Evolutionary conservation across 2,329 filamentous ascomycete genomes (phyloP), one percentile per base, ranked within the genome.

Genomic region (Massarina eburnea): DNA sequence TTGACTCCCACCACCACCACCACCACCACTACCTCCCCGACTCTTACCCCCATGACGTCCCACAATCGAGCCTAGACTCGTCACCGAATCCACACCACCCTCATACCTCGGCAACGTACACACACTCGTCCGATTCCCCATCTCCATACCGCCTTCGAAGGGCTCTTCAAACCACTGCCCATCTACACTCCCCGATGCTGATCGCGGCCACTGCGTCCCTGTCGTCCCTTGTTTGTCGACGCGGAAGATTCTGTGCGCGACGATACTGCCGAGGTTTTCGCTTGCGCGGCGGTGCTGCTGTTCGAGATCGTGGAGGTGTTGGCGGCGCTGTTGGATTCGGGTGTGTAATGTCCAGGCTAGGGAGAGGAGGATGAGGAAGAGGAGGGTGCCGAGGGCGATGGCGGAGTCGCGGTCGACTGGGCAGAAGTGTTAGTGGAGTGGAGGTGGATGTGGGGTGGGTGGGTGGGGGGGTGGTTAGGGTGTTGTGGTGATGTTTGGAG

Each of bases 361-460:
- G 17, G 37, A 17, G 9, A 22, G 5, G n/a, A 46, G 24, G 22
- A 48, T 17, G 34, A 44, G 17, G 21, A 27, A 9, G 39, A 33
- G 26, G 12, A 56, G 40, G 20, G 41, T 18, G 21, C 45, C 49
- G 3, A 52, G 45, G n/a, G 47, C 51, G 33, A 55, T 49, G 29
- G 43, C 46, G 30, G 51, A 45, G 41, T 49, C 38, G 33, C 41
- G 41, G 33, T 56, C 43, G n/a, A 52, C 30, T 15, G 43, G 24
- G 12, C 36, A 29, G 37, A 42, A 39, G 4, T 24, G 27, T 24
- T 15, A 7, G 37, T 10, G 10, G 24, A 7, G 24, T 26, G 39
- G 22, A 7, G 33, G 8, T 33, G 34, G 15, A 8, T 29, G 12
- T 45, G 12, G 22, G 7, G 19, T 43, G n/a, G 36, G 12, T 10